Evolutionary conservation across 768 basidiomycete genomes (phyloP).

Genomic region (Rhizopogon vulgaris): DNA sequence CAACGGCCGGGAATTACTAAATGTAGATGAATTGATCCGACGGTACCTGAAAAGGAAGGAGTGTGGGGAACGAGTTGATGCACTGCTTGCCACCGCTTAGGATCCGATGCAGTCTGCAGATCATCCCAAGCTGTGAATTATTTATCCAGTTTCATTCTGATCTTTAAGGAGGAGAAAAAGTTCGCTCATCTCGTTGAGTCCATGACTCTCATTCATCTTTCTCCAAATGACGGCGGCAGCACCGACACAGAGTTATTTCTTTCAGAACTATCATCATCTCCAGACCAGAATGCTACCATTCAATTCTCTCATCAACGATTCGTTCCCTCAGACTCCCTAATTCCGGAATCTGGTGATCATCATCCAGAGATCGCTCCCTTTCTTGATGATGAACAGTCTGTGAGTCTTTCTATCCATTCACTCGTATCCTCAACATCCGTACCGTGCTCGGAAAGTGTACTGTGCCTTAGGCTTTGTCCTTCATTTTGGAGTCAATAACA

Average conservation of each 20-base stretch:
- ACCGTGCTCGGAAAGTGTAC: too few species aligned
- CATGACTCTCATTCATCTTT: not conserved
- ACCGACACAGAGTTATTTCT: not conserved
- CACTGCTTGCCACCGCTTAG: too few species aligned
- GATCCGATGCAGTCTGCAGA: not conserved
- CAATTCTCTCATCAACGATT: not conserved
- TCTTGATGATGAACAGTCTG: constrained; percentile 1
- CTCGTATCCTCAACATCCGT: not conserved
- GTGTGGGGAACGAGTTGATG: not conserved
- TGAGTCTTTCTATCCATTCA: not conserved
- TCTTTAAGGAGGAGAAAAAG: not conserved
- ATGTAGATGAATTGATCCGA: too few species aligned
- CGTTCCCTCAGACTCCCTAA: not conserved
- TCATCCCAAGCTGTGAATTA: not conserved
- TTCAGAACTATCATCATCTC: not conserved
- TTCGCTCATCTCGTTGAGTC: not conserved
- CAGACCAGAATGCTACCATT: not conserved
- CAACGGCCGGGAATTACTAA: too few species aligned
- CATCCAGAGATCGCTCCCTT: constrained; percentile 6
- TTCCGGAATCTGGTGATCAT: not conserved
- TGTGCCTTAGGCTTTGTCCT: not conserved
- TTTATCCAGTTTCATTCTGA: not conserved
- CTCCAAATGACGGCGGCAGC: not conserved
- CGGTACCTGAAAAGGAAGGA: not conserved
- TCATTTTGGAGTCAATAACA: not conserved